Evolutionary conservation across 164 flowering plant genomes (phyloP).

Genomic region (Piper betle): DNA sequence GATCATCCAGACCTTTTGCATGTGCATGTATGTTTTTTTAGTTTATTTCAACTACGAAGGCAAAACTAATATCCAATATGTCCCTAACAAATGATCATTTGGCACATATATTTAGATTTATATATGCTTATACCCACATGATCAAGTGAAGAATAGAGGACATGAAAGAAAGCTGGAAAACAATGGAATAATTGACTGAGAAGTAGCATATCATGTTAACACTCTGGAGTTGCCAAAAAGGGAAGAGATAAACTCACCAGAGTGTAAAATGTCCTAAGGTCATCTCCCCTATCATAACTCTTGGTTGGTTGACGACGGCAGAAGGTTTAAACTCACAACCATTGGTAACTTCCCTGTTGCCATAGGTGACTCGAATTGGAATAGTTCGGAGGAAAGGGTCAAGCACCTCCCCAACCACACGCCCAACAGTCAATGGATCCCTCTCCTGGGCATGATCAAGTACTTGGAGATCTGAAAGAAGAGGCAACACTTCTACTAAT

Average conservation of each 20-base stretch:
- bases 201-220: too few species aligned
- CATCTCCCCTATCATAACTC: slow-evolving; percentile 43
- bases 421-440: slow-evolving; percentile 46
- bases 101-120: too few species aligned
- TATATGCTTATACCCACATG: too few species aligned
- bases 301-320: slow-evolving; percentile 27
- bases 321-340: slow-evolving; percentile 59
- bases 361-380: slow-evolving; percentile 21
- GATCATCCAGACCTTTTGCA: too few species aligned
- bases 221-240: neutral
- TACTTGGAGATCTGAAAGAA: neutral
- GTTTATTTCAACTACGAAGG: too few species aligned
- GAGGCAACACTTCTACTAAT: neutral
- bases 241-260: slow-evolving; percentile 19
- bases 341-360: slow-evolving; percentile 26
- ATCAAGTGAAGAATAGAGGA: too few species aligned
- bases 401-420: slow-evolving; percentile 57
- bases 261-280: slow-evolving; percentile 51
- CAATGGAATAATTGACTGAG: neutral
- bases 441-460: slow-evolving; percentile 25
- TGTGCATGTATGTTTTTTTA: too few species aligned
- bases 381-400: slow-evolving; percentile 38
- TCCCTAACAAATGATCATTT: too few species aligned
- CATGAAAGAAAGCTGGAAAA: too few species aligned
- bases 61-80: too few species aligned